Evolutionary conservation across 2,329 filamentous ascomycete species (phyloP).

Genomic region (Venturia oleaginea): DNA sequence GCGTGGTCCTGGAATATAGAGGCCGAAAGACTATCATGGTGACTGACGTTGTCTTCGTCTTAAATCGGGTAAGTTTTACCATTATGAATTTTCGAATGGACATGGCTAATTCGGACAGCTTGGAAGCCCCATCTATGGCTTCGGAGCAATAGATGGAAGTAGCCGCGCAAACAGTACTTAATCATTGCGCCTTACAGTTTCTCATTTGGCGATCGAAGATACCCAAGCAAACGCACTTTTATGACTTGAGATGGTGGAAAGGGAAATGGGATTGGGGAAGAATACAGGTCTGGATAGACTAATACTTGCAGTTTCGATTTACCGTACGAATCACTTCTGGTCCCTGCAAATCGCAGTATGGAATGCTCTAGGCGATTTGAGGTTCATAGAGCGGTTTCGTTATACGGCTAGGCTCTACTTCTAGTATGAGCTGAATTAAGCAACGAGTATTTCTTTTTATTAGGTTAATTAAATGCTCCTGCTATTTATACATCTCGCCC

Average conservation of each 20-base stretch:
- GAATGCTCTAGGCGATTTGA: background rate
- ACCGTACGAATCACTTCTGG: too few relatives aligned
- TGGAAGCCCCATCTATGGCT: slow-evolving; percentile 12
- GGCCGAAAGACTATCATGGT: slow-evolving; percentile 11
- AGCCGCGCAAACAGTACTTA: background rate
- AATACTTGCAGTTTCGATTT: too few relatives aligned
- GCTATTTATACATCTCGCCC: background rate
- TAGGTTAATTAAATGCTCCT: background rate
- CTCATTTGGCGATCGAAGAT: background rate
- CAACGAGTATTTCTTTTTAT: background rate
- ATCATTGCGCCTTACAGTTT: background rate
- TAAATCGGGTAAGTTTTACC: slow-evolving; percentile 4
- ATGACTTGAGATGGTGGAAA: background rate
- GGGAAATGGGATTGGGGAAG: background rate
- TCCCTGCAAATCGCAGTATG: background rate
- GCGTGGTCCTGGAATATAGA: background rate
- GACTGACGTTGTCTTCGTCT: slow-evolving; percentile 12
- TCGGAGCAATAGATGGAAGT: background rate
- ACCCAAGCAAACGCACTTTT: background rate
- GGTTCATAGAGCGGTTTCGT: too few relatives aligned
- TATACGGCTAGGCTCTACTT: background rate
- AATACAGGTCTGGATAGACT: background rate
- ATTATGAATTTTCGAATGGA: background rate
- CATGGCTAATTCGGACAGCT: background rate
- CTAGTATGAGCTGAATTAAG: background rate